Percentiles rank a stretch among this genome's conserved stretches.
These are phyloP conservation scores for Cryoendolithus antarcticus DNA, from an alignment of 2,329 filamentous ascomycete genomes.

Conservation along the genomic window DNA sequence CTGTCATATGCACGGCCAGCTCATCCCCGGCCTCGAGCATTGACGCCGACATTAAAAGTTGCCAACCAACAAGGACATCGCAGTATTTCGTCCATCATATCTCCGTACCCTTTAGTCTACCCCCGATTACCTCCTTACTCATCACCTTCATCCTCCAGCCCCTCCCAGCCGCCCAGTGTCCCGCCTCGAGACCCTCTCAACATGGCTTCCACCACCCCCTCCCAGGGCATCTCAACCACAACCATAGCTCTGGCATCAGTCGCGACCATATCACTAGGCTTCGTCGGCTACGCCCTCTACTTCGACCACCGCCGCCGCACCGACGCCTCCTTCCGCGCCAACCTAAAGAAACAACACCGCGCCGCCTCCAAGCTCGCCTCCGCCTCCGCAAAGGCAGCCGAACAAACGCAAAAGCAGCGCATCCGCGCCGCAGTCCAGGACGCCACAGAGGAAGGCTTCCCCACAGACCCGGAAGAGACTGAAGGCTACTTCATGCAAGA, in stretches of 20 bases:
- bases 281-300: slow-evolving; percentile 53
- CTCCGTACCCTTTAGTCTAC: too few species aligned
- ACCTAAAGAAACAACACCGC: slow-evolving; percentile 62
- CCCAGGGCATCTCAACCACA: slow-evolving; percentile 37
- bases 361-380: slow-evolving; percentile 58
- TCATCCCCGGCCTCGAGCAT: too few species aligned
- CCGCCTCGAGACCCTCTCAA: too few species aligned
- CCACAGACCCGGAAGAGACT: slow-evolving; percentile 77
- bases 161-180: too few species aligned
- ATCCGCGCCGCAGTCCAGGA: slow-evolving; percentile 67
- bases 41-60: too few species aligned
- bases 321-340: slow-evolving; percentile 50
- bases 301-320: slow-evolving; percentile 54
- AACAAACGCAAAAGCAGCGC: slow-evolving; percentile 54
- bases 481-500: slow-evolving; percentile 96
- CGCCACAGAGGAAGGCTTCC: slow-evolving; percentile 86
- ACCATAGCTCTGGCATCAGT: slow-evolving; percentile 46
- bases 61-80: too few species aligned
- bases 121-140: too few species aligned
- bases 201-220: slow-evolving; percentile 24
- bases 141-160: too few species aligned
- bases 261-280: slow-evolving; percentile 45
- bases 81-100: too few species aligned
- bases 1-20: too few species aligned
- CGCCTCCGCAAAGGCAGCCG: slow-evolving; percentile 55